Base-by-base conservation (phyloP, 495 filamentous ascomycete species). In the Penicillium egyptiacum region DNA sequence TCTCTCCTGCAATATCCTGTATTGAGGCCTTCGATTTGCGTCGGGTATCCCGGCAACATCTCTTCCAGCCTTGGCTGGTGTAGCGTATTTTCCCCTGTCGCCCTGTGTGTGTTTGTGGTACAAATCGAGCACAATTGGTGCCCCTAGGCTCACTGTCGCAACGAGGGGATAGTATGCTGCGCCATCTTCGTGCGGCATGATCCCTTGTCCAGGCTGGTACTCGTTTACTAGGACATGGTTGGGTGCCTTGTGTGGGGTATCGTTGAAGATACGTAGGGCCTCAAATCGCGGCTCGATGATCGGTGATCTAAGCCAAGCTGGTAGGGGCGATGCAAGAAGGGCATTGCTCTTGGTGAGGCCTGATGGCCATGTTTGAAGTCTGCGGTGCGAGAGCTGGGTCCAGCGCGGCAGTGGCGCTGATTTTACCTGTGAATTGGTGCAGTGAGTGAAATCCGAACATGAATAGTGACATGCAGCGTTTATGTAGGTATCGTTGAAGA, bases 171-270 rank as follows among this genome's bases (percentile, higher is more conserved):
- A 78, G 67, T 98, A 98, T 1, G 93, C 91, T 2, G 79, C 69
- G 1, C 94, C 94, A 65, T 98, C 94, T 73, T 98, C 92, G 66
- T 98, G 94, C 51, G 92, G 85, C 89, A 97, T 93, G 58, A 98
- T 98, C 7, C 94, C 94, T 60, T 96, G 88, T 1, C 90, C 90
- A 0, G 90, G 85, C 1, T 71, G 73, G 71, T 98, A 98, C 71
- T 97, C 92, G 64, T 98, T 98, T 40, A 98, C 82, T 17, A 98
- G 79, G 45, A 94, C 88, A 76, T 98, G 94, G 58, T 98, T 98
- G 30, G 93, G 91, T 4, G 71, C 76, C 10, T 72, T 56, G 62
- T 97, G 92, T 25, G 92, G 89, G 23, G 90, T 83, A 19, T 79
- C 64, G 3, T 70, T 66, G 70, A 96, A 97, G 22, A 96, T 78